Evolutionary conservation across 2,329 filamentous ascomycete species (phyloP).

Genomic region (Aspergillus aculeatus): DNA sequence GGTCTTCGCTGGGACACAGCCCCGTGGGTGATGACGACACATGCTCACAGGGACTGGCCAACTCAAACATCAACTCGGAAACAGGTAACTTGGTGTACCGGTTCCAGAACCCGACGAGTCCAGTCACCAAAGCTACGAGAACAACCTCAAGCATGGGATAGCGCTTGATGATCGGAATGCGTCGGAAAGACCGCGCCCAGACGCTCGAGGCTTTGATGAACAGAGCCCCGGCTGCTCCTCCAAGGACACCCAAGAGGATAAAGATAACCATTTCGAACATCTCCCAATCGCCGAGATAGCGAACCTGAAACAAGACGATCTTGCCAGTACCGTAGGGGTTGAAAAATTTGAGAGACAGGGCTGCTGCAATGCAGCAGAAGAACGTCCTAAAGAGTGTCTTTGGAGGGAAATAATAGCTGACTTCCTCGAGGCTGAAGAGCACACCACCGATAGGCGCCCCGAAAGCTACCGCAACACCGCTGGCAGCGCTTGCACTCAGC

Average conservation of each 20-base stretch:
- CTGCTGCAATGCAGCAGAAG: conserved; percentile 92
- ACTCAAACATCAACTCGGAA: conserved; percentile 82
- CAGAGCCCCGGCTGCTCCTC: conserved; percentile 79
- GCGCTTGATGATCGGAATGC: conserved; percentile 74
- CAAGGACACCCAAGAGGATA: conserved; percentile 79
- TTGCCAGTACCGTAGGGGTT: conserved; percentile 96
- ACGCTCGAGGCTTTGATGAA: conserved; percentile 94
- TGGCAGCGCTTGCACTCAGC: conserved; percentile 86
- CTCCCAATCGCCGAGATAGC: conserved; percentile 87
- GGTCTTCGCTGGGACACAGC: conserved; percentile 71
- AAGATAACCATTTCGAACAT: conserved; percentile 88
- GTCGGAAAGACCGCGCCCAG: conserved; percentile 87
- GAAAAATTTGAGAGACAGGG: conserved; percentile 86
- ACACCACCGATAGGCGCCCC: conserved; percentile 88
- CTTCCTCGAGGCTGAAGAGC: conserved; percentile 90
- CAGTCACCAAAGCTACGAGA: conserved; percentile 81
- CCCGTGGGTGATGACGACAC: conserved; percentile 67
- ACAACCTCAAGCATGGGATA: conserved; percentile 85
- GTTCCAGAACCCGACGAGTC: conserved; percentile 89
- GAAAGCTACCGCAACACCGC: conserved; percentile 91
- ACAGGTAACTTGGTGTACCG: conserved; percentile 84
- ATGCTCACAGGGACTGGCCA: conserved; percentile 79
- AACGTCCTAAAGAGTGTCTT: conserved; percentile 97
- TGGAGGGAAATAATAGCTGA: conserved; percentile 92
- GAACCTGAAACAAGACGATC: conserved; percentile 93